These are phyloP conservation scores for Paxillus involutus DNA, from an alignment of 768 basidiomycete species.

Conservation along the genomic window DNA sequence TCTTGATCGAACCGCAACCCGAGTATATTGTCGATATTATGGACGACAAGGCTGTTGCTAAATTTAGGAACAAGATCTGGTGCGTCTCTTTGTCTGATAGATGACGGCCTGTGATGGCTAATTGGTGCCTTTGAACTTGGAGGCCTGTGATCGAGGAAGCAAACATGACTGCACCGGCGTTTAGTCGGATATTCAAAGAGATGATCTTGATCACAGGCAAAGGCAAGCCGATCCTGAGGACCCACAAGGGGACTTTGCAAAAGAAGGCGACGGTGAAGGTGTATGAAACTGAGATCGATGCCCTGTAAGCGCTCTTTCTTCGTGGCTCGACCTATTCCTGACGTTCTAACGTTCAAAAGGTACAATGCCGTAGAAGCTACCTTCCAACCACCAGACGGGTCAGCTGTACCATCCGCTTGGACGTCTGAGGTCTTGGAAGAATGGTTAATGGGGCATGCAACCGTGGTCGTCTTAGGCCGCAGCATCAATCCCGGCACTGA, in stretches of 20 bases:
- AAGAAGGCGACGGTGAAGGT: slow-evolving; percentile 14
- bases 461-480: background rate
- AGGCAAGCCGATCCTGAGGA: slow-evolving; percentile 40
- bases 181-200: slow-evolving; percentile 47
- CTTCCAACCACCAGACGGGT: background rate
- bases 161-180: slow-evolving; percentile 37
- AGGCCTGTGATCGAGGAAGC: slow-evolving; percentile 43
- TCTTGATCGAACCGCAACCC: slow-evolving; percentile 28
- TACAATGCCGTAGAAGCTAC: slow-evolving; percentile 6
- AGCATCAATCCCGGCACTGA: slow-evolving; percentile 6
- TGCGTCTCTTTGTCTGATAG: background rate
- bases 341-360: background rate
- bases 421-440: background rate
- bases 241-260: slow-evolving; percentile 31
- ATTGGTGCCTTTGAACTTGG: background rate
- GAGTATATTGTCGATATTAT: slow-evolving; percentile 10
- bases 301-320: slow-evolving; percentile 15
- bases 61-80: slow-evolving; percentile 25
- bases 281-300: slow-evolving; percentile 26
- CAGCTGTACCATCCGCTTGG: slow-evolving; percentile 6
- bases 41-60: slow-evolving; percentile 1
- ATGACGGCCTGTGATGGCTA: too few relatives aligned
- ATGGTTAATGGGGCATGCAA: slow-evolving; percentile 12
- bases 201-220: slow-evolving; percentile 45
- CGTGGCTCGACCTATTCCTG: background rate